These are phyloP conservation scores for Pestalotiopsis sp. DNA, from an alignment of 2,329 filamentous ascomycete genomes.

Conservation along the genomic window DNA sequence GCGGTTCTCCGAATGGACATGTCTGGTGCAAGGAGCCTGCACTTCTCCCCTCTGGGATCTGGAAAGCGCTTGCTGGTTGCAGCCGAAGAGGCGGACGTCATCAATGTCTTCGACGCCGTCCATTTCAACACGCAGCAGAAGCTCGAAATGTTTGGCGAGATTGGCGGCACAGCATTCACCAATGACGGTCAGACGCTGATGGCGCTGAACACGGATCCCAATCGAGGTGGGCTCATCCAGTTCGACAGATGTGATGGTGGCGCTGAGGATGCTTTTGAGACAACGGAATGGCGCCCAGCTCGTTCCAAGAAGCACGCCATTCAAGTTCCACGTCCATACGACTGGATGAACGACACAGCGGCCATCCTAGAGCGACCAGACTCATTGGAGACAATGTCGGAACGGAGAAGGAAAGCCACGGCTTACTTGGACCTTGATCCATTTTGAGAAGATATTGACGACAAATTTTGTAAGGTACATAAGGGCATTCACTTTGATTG, in stretches of 20 bases:
- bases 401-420: slow-evolving; percentile 29
- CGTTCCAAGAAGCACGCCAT: slow-evolving; percentile 15
- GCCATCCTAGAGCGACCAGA: slow-evolving; percentile 22
- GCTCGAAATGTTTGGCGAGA: slow-evolving; percentile 75
- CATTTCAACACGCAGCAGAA: slow-evolving; percentile 68
- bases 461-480: background rate
- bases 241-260: slow-evolving; percentile 53
- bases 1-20: slow-evolving; percentile 64
- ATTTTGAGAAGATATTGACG: slow-evolving; percentile 11
- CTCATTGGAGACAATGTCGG: slow-evolving; percentile 27
- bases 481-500: background rate
- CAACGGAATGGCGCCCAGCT: slow-evolving; percentile 16
- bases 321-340: slow-evolving; percentile 23
- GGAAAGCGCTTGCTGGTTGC: slow-evolving; percentile 69
- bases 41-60: slow-evolving; percentile 72
- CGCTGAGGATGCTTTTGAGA: slow-evolving; percentile 33
- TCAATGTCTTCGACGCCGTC: slow-evolving; percentile 71
- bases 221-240: slow-evolving; percentile 68
- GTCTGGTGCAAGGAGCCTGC: slow-evolving; percentile 68
- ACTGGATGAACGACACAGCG: slow-evolving; percentile 29
- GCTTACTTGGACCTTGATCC: slow-evolving; percentile 21
- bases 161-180: slow-evolving; percentile 69
- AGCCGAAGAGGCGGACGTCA: slow-evolving; percentile 74
- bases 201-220: slow-evolving; percentile 66
- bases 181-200: slow-evolving; percentile 70